phyloP scores from a whole-genome alignment of 23 red algal species.

The Gracilaria caudata region DNA sequence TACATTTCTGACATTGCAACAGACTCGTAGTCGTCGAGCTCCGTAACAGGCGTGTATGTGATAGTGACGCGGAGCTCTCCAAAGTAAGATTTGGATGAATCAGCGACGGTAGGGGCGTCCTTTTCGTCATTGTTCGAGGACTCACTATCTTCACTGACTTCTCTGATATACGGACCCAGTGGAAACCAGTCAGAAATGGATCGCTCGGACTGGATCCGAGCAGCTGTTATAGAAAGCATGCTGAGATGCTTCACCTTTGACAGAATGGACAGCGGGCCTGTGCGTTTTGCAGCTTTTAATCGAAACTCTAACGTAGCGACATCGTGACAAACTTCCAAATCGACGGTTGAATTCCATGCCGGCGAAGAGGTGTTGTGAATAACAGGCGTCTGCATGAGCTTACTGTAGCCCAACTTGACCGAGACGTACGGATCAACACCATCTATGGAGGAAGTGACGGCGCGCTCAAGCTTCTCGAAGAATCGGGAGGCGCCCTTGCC shows the following conservation, averaged over 20 bases:
- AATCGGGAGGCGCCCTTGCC: constrained; percentile 39
- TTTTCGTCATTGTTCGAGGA: constrained; percentile 16
- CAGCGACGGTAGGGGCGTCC: background rate
- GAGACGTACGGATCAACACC: constrained; percentile 78
- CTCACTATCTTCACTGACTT: constrained; percentile 27
- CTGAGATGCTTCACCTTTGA: constrained; percentile 67
- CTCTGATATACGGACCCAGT: constrained; percentile 47
- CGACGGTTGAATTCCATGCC: constrained; percentile 43
- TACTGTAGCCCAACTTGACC: constrained; percentile 77
- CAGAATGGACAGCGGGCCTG: constrained; percentile 58
- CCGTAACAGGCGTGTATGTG: constrained; percentile 29
- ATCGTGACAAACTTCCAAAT: constrained; percentile 64
- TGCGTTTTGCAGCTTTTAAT: constrained; percentile 71
- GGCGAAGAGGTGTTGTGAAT: constrained; percentile 59
- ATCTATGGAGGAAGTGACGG: constrained; percentile 61
- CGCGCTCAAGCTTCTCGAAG: constrained; percentile 58
- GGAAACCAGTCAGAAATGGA: constrained; percentile 48
- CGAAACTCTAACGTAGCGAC: constrained; percentile 61
- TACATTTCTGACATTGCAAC: constrained; percentile 58
- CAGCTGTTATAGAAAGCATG: constrained; percentile 57
- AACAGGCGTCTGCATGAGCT: constrained; percentile 73
- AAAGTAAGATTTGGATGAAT: constrained; percentile 25
- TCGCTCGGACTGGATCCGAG: constrained; percentile 33
- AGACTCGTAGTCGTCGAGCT: constrained; percentile 12
- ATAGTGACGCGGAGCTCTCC: constrained; percentile 63